Conservation (phyloP, 2,329 filamentous ascomycete species). For the Rutstroemia sp. region DNA sequence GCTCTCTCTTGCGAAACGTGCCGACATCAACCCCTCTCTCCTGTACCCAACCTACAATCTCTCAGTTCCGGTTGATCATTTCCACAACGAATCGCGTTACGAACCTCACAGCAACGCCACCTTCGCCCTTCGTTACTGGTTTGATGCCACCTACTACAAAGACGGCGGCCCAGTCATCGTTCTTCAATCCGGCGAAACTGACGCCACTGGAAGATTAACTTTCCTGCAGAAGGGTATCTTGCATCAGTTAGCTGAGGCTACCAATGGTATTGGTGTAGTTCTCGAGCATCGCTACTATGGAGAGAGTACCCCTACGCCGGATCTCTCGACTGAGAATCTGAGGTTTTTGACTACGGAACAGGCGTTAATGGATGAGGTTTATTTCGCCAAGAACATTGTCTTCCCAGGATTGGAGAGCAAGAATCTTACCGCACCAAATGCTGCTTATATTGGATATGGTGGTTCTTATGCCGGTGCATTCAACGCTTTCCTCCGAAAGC, state of each 20-base stretch:
- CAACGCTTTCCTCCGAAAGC: slow-evolving; percentile 65
- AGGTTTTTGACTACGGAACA: slow-evolving; percentile 82
- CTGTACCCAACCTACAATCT: slow-evolving; percentile 32
- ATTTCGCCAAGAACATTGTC: slow-evolving; percentile 66
- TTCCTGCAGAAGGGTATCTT: slow-evolving; percentile 75
- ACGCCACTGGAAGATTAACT: slow-evolving; percentile 52
- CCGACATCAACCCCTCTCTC: slow-evolving; percentile 17
- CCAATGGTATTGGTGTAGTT: slow-evolving; percentile 68
- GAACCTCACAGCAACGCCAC: slow-evolving; percentile 64
- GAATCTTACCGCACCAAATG: slow-evolving; percentile 56
- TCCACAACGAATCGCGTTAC: slow-evolving; percentile 71
- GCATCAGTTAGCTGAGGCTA: slow-evolving; percentile 60
- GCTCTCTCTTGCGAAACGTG: slow-evolving; percentile 7
- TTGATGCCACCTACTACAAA: slow-evolving; percentile 69
- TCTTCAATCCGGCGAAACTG: slow-evolving; percentile 64
- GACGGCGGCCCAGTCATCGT: slow-evolving; percentile 76
- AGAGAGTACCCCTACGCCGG: slow-evolving; percentile 58
- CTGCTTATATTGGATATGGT: slow-evolving; percentile 73
- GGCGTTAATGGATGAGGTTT: slow-evolving; percentile 71
- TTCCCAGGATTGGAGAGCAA: slow-evolving; percentile 63
- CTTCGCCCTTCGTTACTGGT: slow-evolving; percentile 75
- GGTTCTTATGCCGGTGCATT: slow-evolving; percentile 79
- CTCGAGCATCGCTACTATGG: slow-evolving; percentile 88
- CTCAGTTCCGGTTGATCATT: slow-evolving; percentile 58
- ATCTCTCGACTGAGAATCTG: slow-evolving; percentile 62